Evolutionary conservation across 257 asterid species (phyloP).

Genomic region (Solanum sejunctum): DNA sequence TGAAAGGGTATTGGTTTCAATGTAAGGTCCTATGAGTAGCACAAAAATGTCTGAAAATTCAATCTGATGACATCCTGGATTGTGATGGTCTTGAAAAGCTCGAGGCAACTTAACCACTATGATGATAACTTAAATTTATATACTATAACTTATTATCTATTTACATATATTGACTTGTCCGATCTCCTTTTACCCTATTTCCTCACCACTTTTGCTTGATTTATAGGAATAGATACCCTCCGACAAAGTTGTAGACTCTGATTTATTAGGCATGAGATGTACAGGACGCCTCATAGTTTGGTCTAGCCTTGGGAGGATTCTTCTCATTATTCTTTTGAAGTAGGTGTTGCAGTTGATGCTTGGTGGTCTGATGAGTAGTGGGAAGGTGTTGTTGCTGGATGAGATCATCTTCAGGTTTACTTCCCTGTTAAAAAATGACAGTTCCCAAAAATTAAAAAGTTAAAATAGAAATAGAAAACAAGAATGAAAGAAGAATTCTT

Average conservation of each 20-base stretch:
- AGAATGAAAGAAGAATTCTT: neutral
- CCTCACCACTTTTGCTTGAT: neutral
- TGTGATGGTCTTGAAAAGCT: neutral
- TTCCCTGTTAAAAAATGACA: neutral
- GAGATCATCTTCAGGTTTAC: neutral
- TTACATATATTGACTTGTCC: neutral
- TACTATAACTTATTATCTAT: neutral
- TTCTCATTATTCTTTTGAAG: conserved; percentile 10
- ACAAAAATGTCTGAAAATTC: conserved; percentile 22
- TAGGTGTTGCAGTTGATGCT: conserved; percentile 52
- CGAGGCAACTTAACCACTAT: neutral
- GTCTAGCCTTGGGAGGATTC: conserved; percentile 35
- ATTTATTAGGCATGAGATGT: neutral
- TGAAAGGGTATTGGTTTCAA: conserved; percentile 29
- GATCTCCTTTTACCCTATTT: neutral
- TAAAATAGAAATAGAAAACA: neutral
- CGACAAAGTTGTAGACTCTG: neutral
- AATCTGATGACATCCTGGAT: neutral
- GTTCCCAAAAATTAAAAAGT: neutral
- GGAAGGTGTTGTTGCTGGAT: conserved; percentile 34
- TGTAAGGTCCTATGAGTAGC: conserved; percentile 29
- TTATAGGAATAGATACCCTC: conserved; percentile 41
- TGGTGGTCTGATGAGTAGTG: conserved; percentile 73
- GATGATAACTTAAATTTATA: too few species aligned
- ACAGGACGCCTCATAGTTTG: conserved; percentile 8